Percentiles rank a stretch among this genome's conserved stretches.
These are phyloP conservation scores for Euphorbia celastroides DNA, from an alignment of 441 rosid genomes.

Conservation along the genomic window DNA sequence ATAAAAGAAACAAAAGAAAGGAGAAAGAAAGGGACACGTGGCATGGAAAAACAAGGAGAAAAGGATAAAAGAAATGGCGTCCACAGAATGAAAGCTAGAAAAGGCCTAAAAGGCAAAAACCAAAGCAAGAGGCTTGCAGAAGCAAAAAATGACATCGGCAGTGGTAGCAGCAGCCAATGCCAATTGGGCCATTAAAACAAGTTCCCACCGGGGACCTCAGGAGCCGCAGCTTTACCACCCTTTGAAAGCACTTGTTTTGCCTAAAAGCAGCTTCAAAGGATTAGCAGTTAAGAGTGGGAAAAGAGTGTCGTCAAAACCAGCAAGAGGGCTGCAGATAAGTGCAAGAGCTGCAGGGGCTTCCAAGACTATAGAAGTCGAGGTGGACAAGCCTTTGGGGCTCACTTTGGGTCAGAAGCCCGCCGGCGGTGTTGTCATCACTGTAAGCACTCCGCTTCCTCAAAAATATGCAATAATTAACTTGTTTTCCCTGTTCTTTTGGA, in stretches of 20 bases:
- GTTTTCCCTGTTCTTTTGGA: too few species aligned
- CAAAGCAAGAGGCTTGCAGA: not conserved
- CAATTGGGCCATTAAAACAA: constrained; percentile 34
- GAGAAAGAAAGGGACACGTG: too few species aligned
- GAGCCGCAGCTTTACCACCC: constrained; percentile 16
- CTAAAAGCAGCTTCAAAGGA: constrained; percentile 55
- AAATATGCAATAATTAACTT: too few species aligned
- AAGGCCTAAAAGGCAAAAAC: not conserved
- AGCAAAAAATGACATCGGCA: not conserved
- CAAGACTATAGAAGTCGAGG: constrained; percentile 78
- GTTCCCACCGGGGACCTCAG: constrained; percentile 26
- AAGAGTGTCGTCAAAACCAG: constrained; percentile 33
- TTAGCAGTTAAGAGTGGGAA: constrained; percentile 56
- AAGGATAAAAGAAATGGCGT: not conserved
- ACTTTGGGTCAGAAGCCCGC: constrained; percentile 84
- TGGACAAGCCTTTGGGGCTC: constrained; percentile 90
- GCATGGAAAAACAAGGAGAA: not conserved
- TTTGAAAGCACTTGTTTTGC: constrained; percentile 24
- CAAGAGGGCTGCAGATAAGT: constrained; percentile 46
- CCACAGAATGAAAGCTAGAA: not conserved
- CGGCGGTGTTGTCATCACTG: constrained; percentile 88
- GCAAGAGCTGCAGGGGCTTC: constrained; percentile 72
- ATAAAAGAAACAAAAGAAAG: too few species aligned
- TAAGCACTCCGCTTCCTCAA: constrained; percentile 30
- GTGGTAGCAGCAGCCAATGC: constrained; percentile 9